Base-by-base conservation (phyloP, 179 eudicot genomes). In the Patellifolia procumbens region DNA sequence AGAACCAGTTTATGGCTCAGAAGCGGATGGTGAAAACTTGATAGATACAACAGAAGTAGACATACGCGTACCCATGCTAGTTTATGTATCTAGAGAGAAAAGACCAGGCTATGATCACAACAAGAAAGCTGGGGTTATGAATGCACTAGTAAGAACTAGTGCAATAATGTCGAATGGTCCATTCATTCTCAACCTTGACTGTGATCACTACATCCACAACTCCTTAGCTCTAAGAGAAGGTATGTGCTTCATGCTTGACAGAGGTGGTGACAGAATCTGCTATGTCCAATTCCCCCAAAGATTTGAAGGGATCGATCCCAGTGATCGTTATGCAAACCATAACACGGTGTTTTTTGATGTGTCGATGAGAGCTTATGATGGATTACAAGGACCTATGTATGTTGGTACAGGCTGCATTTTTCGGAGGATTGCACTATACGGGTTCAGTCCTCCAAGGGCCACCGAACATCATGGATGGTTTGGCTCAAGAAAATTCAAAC, bases 81-180 rank as follows among this genome's bases (percentile, higher is more conserved):
- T 91, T 45, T 91, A 94, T 55, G 98, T 92, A 4, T 94, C 98
- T 1, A 85, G 98, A 39, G 98, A 94, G 81, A 94, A 94, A 77
- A 78, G 98, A 34, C 92, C 96, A 2, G 88, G 90, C 2, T 94
- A 90, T 67, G 98, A 94, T 73, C 98, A 94, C 88, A 94, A 92
- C 88, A 94, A 94, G 86, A 94, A 94, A 81, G 98, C 98, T 0
- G 98, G 98, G 48, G 98, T 97, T 1, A 94, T 94, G 98, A 94
- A 94, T 76, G 93, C 98, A 3, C 59, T 93, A 13, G 97, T 94
- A 16, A 87, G 98, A 70, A 90, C 97, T 1, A 94, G 98, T 81
- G 98, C 97, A 9, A 92, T 94, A 5, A 88, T 94, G 98, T 94
- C 98, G 4, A 94, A 94, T 19, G 98, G 98, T 2, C 87, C 98